phyloP scores from a whole-genome alignment of 2,329 filamentous ascomycete genomes.

The Trichoderma harzianum region DNA sequence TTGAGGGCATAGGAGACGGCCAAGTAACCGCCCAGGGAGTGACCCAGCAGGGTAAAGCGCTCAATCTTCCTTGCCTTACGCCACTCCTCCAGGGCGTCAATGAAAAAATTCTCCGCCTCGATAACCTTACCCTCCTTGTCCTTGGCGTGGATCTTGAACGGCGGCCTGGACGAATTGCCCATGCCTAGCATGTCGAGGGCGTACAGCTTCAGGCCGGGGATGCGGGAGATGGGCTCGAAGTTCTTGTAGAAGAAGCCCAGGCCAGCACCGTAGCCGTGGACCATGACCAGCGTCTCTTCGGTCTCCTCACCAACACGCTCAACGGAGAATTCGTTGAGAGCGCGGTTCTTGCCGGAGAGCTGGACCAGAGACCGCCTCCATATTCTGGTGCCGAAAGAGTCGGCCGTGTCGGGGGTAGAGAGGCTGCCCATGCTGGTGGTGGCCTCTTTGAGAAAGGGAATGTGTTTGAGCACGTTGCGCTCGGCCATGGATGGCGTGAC shows the following conservation, averaged over 20 bases:
- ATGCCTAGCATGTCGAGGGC: constrained; percentile 94
- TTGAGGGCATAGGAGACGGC: constrained; percentile 94
- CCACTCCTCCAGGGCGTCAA: constrained; percentile 97
- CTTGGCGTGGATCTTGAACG: constrained; percentile 82
- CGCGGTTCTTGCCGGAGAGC: constrained; percentile 79
- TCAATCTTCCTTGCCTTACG: constrained; percentile 83
- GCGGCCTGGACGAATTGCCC: constrained; percentile 80
- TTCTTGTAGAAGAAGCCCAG: constrained; percentile 99
- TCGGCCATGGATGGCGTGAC: constrained; percentile 82
- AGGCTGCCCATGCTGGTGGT: constrained; percentile 59
- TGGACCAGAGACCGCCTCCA: constrained; percentile 85
- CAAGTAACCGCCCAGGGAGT: constrained; percentile 92
- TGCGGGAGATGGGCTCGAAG: constrained; percentile 79
- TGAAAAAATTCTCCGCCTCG: constrained; percentile 93
- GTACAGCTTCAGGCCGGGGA: constrained; percentile 81
- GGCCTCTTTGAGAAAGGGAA: constrained; percentile 79
- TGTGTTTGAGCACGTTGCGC: constrained; percentile 78
- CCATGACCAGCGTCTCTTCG: constrained; percentile 87
- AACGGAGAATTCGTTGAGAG: constrained; percentile 88
- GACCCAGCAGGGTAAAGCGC: constrained; percentile 86
- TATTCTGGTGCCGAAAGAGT: constrained; percentile 77
- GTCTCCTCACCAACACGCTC: constrained; percentile 75
- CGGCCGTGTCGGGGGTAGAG: constrained; percentile 48
- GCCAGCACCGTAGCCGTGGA: constrained; percentile 95
- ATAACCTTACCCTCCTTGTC: constrained; percentile 73